phyloP scores from a whole-genome alignment of 1,139 yeast species.

The Hyphopichia burtonii region DNA sequence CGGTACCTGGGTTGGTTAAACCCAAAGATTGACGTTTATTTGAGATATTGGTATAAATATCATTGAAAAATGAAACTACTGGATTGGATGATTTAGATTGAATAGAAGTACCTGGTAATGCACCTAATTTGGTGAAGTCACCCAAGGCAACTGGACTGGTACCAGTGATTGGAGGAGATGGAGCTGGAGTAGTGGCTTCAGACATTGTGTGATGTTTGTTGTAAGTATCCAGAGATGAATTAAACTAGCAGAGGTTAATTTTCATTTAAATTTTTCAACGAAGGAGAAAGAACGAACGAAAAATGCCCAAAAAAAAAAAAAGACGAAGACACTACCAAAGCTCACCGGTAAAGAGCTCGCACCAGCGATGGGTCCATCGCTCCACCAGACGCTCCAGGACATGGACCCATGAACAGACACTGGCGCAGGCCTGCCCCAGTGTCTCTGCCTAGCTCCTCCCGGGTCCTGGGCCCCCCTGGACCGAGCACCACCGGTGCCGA shows the following conservation, averaged over 20 bases:
- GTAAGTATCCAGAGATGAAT: no score
- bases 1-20: constrained; percentile 88
- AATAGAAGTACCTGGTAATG: constrained; percentile 57
- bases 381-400: no score
- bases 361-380: no score
- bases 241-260: no score
- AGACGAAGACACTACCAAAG: background rate
- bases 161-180: background rate
- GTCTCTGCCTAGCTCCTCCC: no score
- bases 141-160: constrained; percentile 40
- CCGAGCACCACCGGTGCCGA: no score
- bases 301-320: background rate
- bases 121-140: constrained; percentile 57
- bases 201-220: background rate
- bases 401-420: no score
- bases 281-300: background rate
- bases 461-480: no score
- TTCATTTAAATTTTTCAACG: background rate
- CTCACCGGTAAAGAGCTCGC: no score
- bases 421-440: no score
- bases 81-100: constrained; percentile 65
- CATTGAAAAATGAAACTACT: constrained; percentile 74
- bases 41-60: constrained; percentile 67
- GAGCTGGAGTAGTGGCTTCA: background rate
- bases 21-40: constrained; percentile 82